Conservation (phyloP, 2,329 filamentous ascomycete genomes). For the Fusarium sp. region DNA sequence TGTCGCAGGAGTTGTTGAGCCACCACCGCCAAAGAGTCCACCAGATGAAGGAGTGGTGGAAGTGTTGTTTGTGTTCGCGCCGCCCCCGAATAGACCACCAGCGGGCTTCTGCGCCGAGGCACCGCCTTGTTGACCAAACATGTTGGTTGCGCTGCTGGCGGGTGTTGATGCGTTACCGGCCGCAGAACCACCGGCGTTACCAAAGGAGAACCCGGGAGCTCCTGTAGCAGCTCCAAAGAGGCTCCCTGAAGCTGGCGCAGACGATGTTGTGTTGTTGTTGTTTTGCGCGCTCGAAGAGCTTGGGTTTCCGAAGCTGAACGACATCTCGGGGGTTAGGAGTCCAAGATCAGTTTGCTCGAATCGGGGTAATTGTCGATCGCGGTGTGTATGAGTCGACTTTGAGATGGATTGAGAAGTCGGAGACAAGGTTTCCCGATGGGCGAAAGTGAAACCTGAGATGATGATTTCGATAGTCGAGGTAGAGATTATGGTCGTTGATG, state of each 20-base stretch:
- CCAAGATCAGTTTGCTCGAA: conserved; percentile 41
- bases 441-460: conserved; percentile 17
- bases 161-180: conserved; percentile 49
- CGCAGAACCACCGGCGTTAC: conserved; percentile 45
- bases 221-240: conserved; percentile 57
- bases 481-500: conserved; percentile 41
- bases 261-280: conserved; percentile 52
- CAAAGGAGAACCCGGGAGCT: conserved; percentile 59
- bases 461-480: conserved; percentile 32
- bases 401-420: conserved; percentile 16
- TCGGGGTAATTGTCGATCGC: conserved; percentile 32
- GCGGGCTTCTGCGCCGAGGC: conserved; percentile 48
- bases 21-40: conserved; percentile 45
- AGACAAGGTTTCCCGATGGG: conserved; percentile 6
- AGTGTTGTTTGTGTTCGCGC: conserved; percentile 42
- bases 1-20: conserved; percentile 46
- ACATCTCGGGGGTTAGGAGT: conserved; percentile 50
- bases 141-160: conserved; percentile 44
- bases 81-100: conserved; percentile 44
- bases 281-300: conserved; percentile 52
- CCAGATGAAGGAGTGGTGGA: conserved; percentile 36
- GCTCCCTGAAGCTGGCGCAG: conserved; percentile 57
- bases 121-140: conserved; percentile 54
- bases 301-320: conserved; percentile 56
- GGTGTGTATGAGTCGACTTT: conserved; percentile 12